These are phyloP conservation scores for Fraxinus xanthoxyloides DNA, from an alignment of 305 asterid genomes.

Conservation along the genomic window DNA sequence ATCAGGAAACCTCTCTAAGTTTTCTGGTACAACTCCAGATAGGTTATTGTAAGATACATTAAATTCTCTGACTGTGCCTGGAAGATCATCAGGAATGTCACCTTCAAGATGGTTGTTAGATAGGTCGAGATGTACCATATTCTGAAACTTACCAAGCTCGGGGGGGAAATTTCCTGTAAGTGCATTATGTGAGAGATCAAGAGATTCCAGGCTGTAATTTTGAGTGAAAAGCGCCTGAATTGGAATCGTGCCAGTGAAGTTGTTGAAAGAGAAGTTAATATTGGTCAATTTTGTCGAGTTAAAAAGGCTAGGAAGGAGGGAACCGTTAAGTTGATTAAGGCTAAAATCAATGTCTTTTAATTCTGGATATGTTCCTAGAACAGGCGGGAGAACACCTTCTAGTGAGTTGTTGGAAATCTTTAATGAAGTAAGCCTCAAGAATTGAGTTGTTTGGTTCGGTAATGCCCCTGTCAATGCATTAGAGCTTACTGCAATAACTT, in stretches of 20 bases:
- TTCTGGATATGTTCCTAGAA: slow-evolving; percentile 59
- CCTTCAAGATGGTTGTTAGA: slow-evolving; percentile 68
- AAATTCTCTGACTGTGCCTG: slow-evolving; percentile 43
- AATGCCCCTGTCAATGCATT: slow-evolving; percentile 54
- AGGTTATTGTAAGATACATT: slow-evolving; percentile 72
- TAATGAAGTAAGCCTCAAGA: slow-evolving; percentile 70
- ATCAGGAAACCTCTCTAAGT: slow-evolving; percentile 64
- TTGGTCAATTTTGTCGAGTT: slow-evolving; percentile 47
- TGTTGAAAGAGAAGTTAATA: slow-evolving; percentile 65
- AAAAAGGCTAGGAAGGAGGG: slow-evolving; percentile 56
- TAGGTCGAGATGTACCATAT: slow-evolving; percentile 55
- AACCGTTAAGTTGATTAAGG: slow-evolving; percentile 53
- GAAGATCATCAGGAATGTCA: slow-evolving; percentile 58
- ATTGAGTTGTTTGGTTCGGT: slow-evolving; percentile 59
- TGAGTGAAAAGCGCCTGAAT: slow-evolving; percentile 23
- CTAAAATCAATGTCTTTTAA: slow-evolving; percentile 60
- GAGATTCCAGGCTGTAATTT: slow-evolving; percentile 40
- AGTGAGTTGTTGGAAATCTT: slow-evolving; percentile 72
- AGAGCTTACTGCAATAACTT: slow-evolving; percentile 66
- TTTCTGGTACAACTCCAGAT: slow-evolving; percentile 70
- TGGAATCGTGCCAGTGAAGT: slow-evolving; percentile 57
- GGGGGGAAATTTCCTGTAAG: slow-evolving; percentile 54
- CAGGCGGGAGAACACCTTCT: slow-evolving; percentile 56
- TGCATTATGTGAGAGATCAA: slow-evolving; percentile 66
- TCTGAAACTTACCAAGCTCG: slow-evolving; percentile 46